Percentiles rank a stretch among this genome's conserved stretches.
Evolutionary conservation across 2,329 filamentous ascomycete genomes (phyloP).

Genomic region (Pezicula radicicola): DNA sequence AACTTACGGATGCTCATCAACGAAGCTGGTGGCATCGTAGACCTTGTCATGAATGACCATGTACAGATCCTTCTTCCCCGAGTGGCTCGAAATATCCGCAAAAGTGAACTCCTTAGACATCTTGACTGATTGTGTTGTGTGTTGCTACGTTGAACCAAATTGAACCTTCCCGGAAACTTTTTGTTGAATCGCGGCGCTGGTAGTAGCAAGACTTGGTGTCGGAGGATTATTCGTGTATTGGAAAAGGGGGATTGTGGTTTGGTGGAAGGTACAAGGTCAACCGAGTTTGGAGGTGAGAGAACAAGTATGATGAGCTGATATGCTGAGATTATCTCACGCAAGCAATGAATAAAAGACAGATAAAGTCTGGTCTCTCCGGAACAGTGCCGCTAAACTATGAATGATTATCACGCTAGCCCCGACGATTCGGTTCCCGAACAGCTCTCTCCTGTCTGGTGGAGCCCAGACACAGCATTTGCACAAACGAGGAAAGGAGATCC

Average conservation of each 20-base stretch:
- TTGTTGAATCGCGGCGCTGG: too few species aligned
- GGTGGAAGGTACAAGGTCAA: too few species aligned
- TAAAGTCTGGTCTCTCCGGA: too few species aligned
- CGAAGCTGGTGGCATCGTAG: constrained; percentile 84
- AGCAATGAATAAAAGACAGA: too few species aligned
- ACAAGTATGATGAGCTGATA: too few species aligned
- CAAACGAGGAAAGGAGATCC: not conserved
- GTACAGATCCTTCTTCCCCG: constrained; percentile 90
- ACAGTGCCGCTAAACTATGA: too few species aligned
- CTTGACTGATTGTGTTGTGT: not conserved
- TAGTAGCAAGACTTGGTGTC: too few species aligned
- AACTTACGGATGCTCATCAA: constrained; percentile 92
- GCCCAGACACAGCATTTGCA: not conserved
- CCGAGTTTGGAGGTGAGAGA: too few species aligned
- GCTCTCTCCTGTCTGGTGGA: not conserved
- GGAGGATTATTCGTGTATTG: too few species aligned
- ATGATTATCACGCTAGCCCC: not conserved
- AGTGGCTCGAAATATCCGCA: constrained; percentile 80
- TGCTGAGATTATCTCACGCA: too few species aligned
- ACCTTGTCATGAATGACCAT: constrained; percentile 95
- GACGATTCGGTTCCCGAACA: not conserved
- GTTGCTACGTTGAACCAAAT: not conserved
- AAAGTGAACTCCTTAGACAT: constrained; percentile 54
- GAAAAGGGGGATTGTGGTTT: too few species aligned
- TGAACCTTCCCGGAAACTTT: too few species aligned